Evolutionary conservation across 768 basidiomycete species (phyloP).

Genomic region (Coprinellus micaceus): DNA sequence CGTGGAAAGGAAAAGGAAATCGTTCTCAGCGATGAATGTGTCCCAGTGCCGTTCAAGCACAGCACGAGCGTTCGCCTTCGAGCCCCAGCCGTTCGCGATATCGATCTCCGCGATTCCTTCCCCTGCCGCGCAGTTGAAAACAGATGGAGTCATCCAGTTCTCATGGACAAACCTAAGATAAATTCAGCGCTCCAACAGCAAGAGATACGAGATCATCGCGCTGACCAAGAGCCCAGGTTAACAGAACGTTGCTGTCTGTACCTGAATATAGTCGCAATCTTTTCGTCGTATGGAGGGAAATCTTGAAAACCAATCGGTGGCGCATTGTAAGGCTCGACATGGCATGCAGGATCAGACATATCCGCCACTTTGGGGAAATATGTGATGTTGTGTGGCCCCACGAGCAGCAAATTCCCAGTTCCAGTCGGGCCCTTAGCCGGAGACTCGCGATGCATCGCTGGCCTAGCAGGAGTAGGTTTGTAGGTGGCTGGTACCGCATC

Average conservation of each 20-base stretch:
- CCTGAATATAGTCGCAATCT: slow-evolving; percentile 49
- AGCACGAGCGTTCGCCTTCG: slow-evolving; percentile 37
- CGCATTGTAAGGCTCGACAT: slow-evolving; percentile 28
- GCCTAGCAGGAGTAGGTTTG: neutral
- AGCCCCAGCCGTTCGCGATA: slow-evolving; percentile 62
- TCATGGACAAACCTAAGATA: slow-evolving; percentile 64
- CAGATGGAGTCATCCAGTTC: slow-evolving; percentile 68
- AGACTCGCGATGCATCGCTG: neutral
- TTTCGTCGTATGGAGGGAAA: slow-evolving; percentile 48
- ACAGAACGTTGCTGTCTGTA: slow-evolving; percentile 64
- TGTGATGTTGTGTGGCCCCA: slow-evolving; percentile 1
- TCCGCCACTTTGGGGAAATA: slow-evolving; percentile 1
- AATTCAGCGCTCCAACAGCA: neutral
- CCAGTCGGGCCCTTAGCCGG: neutral
- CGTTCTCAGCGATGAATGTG: slow-evolving; percentile 59
- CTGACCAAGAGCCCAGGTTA: slow-evolving; percentile 62
- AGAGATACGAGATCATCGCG: neutral
- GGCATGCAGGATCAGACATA: slow-evolving; percentile 15
- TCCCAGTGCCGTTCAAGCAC: slow-evolving; percentile 75
- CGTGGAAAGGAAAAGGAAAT: slow-evolving; percentile 62
- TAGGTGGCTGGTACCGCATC: neutral
- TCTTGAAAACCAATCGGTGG: slow-evolving; percentile 28
- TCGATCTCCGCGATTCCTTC: slow-evolving; percentile 55
- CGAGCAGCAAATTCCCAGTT: neutral
- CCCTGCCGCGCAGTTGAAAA: slow-evolving; percentile 57